Evolutionary conservation across 2,329 filamentous ascomycete genomes (phyloP), one percentile per base, ranked within the genome.

Genomic region (Colletotrichum graminicola): DNA sequence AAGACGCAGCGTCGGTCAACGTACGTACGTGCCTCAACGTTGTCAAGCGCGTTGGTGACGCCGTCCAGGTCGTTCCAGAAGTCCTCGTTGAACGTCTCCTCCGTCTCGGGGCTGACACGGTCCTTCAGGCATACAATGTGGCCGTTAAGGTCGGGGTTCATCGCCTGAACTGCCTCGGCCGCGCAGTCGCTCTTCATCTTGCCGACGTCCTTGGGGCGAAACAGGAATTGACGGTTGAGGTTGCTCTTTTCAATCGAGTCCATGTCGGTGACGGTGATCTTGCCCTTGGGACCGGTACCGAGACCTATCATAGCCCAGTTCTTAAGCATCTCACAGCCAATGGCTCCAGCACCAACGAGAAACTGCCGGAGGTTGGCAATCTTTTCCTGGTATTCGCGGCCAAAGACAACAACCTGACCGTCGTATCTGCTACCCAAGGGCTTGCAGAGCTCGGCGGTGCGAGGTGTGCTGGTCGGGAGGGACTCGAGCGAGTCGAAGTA

Each of bases 271-370:
- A 99, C 93, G 70, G 86, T 94, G 77, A 99, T 97, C 81, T 93
- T 92, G 77, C 96, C 96, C 60, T 94, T 89, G 3, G 94, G 93
- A 5, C 96, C 96, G 56, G 93, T 93, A 55, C 92, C 95, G 39
- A 99, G 86, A 75, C 96, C 96, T 80, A 98, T 97, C 95, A 99
- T 97, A 45, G 97, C 95, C 95, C 96, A 99, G 82, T 98, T 98
- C 89, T 99, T 99, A 76, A 99, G 85, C 93, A 98, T 99, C 80
- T 99, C 96, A 79, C 96, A 99, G 56, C 96, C 96, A 80, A 99
- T 99, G 74, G 97, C 96, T 77, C 96, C 96, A 57, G 96, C 94
- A 76, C 96, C 96, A 69, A 99, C 96, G 66, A 99, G 87, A 85
- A 99, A 99, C 77, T 98, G 91, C 78, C 92, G 96, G 73, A 96